Evolutionary conservation across 1,139 yeast genomes (phyloP).

Genomic region (Kluyveromyces sp.): DNA sequence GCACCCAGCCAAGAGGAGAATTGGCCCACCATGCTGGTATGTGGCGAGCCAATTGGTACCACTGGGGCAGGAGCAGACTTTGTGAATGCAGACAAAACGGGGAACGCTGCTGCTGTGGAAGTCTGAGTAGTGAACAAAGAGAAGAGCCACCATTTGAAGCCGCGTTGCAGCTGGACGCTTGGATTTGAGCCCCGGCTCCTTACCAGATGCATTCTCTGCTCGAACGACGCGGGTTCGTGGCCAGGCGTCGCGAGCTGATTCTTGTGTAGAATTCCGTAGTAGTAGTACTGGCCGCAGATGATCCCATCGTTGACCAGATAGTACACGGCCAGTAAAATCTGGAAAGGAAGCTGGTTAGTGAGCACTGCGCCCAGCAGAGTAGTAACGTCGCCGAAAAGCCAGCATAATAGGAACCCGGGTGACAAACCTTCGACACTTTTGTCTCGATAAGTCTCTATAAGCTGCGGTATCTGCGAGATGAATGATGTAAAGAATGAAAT

Average conservation of each 20-base stretch:
- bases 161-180: not conserved
- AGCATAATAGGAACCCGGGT: constrained; percentile 61
- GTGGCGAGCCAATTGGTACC: not conserved
- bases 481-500: constrained; percentile 62
- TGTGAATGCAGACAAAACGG: too few relatives aligned
- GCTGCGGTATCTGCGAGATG: constrained; percentile 86
- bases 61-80: too few relatives aligned
- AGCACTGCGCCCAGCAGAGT: constrained; percentile 74
- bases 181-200: constrained; percentile 8
- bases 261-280: constrained; percentile 45
- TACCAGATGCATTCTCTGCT: constrained; percentile 8
- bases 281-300: constrained; percentile 68
- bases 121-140: constrained; percentile 10
- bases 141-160: constrained; percentile 5
- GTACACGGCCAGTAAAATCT: constrained; percentile 64
- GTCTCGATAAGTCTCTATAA: constrained; percentile 61
- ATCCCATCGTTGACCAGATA: constrained; percentile 67
- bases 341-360: constrained; percentile 72
- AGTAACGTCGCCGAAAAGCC: constrained; percentile 82
- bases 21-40: constrained; percentile 37
- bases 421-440: constrained; percentile 87
- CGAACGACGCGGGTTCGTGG: constrained; percentile 30
- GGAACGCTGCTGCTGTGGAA: constrained; percentile 19
- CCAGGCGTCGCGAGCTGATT: constrained; percentile 34
- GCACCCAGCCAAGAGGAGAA: constrained; percentile 80